Conservation (phyloP, 352 stramenopile genomes). For the Hyaloperonospora arabidopsidis region DNA sequence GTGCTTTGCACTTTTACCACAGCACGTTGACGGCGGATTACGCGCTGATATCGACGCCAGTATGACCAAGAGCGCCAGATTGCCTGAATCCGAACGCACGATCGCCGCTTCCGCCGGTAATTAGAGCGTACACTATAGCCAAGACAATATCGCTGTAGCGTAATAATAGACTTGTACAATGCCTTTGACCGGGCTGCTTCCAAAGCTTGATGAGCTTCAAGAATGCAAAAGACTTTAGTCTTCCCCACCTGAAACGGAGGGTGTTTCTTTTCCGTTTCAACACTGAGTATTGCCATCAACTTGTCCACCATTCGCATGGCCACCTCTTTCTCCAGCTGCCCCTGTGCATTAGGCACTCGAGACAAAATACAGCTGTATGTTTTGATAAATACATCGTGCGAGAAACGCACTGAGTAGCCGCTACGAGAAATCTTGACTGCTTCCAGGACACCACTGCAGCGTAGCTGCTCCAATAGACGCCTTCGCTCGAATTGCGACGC, state of each 20-base stretch:
- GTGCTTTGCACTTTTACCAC: conserved; percentile 47
- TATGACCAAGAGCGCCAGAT: conserved; percentile 46
- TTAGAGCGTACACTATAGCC: conserved; percentile 42
- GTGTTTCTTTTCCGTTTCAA: conserved; percentile 35
- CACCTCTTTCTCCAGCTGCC: conserved; percentile 44
- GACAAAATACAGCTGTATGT: conserved; percentile 68
- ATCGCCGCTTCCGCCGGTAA: conserved; percentile 46
- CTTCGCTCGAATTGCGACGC: conserved; percentile 51
- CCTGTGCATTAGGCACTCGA: conserved; percentile 32
- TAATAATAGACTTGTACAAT: conserved; percentile 65
- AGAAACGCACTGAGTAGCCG: conserved; percentile 91
- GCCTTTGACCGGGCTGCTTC: conserved; percentile 53
- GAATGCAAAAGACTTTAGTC: conserved; percentile 74
- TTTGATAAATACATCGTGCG: conserved; percentile 88
- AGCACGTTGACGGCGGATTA: conserved; percentile 33
- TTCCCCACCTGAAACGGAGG: conserved; percentile 75
- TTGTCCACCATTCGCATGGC: conserved; percentile 39
- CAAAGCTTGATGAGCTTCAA: conserved; percentile 58
- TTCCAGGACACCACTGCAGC: conserved; percentile 83
- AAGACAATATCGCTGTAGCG: conserved; percentile 64
- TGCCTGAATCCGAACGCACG: conserved; percentile 46
- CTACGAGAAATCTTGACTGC: conserved; percentile 85
- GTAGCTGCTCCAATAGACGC: conserved; percentile 76
- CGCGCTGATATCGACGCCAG: conserved; percentile 33
- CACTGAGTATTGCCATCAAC: conserved; percentile 30